These are phyloP conservation scores for Aspergillus candidus DNA, from an alignment of 2,329 filamentous ascomycete species.

Conservation along the genomic window DNA sequence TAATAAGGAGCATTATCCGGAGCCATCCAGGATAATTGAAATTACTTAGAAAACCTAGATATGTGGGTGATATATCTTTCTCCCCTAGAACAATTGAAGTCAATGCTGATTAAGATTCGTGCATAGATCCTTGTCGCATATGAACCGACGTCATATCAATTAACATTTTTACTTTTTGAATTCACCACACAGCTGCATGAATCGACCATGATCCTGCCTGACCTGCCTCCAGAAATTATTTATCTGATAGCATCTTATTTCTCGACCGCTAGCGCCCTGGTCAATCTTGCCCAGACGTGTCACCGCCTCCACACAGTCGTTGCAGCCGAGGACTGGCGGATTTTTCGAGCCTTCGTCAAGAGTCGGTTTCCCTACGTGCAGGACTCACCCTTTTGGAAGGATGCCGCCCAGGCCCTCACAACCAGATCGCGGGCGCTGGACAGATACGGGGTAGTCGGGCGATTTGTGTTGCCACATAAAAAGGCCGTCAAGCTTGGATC, in stretches of 20 bases:
- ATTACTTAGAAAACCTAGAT: no score
- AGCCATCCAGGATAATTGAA: no score
- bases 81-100: no score
- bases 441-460: slow-evolving; percentile 50
- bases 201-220: slow-evolving; percentile 22
- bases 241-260: slow-evolving; percentile 39
- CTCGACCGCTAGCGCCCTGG: slow-evolving; percentile 41
- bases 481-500: slow-evolving; percentile 36
- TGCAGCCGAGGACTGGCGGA: slow-evolving; percentile 43
- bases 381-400: slow-evolving; percentile 41
- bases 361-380: slow-evolving; percentile 43
- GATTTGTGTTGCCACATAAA: slow-evolving; percentile 44
- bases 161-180: no score
- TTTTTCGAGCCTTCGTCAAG: slow-evolving; percentile 43
- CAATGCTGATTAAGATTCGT: not conserved
- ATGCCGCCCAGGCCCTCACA: slow-evolving; percentile 50
- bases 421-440: slow-evolving; percentile 54
- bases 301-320: slow-evolving; percentile 42
- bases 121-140: not conserved
- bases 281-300: slow-evolving; percentile 42
- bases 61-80: no score
- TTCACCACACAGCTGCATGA: not conserved
- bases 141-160: no score
- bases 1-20: no score
- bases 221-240: slow-evolving; percentile 40